Percentiles rank a stretch among this genome's conserved stretches.
These are phyloP conservation scores for Lathyrus tuberosus DNA, from an alignment of 306 rosid genomes.

Conservation along the genomic window DNA sequence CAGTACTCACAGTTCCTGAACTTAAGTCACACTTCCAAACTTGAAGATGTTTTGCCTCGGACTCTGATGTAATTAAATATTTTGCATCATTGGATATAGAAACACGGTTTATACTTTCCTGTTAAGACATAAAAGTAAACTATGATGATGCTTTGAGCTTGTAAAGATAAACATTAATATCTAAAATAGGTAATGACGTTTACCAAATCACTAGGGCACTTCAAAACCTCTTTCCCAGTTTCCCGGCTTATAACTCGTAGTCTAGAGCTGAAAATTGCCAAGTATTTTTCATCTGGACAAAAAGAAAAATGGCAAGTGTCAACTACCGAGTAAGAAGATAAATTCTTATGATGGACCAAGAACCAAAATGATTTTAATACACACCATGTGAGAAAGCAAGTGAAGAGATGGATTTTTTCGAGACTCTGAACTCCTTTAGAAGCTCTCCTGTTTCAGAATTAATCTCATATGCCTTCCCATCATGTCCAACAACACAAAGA, in stretches of 20 bases:
- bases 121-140: conserved; percentile 35
- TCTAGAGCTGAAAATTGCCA: conserved; percentile 51
- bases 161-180: conserved; percentile 31
- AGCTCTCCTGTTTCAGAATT: conserved; percentile 50
- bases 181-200: conserved; percentile 24
- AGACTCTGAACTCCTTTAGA: conserved; percentile 50
- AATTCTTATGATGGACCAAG: conserved; percentile 27
- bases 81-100: conserved; percentile 55
- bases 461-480: conserved; percentile 51
- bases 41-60: conserved; percentile 52
- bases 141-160: conserved; percentile 27
- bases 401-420: conserved; percentile 51
- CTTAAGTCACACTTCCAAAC: conserved; percentile 60
- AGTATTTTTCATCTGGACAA: conserved; percentile 53
- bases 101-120: conserved; percentile 44
- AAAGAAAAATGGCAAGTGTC: conserved; percentile 33
- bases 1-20: conserved; percentile 45
- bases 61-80: conserved; percentile 52
- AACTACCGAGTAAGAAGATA: conserved; percentile 17
- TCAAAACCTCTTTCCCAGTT: conserved; percentile 47
- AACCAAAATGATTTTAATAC: conserved; percentile 32
- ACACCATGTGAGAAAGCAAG: conserved; percentile 59
- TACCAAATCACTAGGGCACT: conserved; percentile 52
- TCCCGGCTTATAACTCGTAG: conserved; percentile 54
- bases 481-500: conserved; percentile 51